Evolutionary conservation across 2,329 filamentous ascomycete genomes (phyloP).

Genomic region (Diaporthe citrichinensis): DNA sequence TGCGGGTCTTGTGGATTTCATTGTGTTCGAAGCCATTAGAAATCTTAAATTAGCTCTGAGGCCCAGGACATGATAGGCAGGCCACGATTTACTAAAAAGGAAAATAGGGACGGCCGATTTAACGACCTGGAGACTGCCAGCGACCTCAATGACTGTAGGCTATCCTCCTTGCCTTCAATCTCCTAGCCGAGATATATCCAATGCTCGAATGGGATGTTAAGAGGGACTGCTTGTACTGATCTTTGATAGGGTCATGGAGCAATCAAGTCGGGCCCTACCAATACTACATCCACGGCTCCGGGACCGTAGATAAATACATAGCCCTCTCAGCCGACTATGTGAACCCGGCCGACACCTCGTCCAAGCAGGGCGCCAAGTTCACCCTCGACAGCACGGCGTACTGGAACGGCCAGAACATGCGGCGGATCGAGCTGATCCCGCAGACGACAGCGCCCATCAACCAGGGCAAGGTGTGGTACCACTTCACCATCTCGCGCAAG

Average conservation of each 20-base stretch:
- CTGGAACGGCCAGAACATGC: slow-evolving; percentile 82
- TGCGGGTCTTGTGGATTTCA: background rate
- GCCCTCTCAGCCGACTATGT: slow-evolving; percentile 72
- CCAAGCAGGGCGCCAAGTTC: slow-evolving; percentile 76
- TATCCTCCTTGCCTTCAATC: background rate
- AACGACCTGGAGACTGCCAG: slow-evolving; percentile 11
- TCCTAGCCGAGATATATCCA: no score
- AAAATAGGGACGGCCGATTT: slow-evolving; percentile 13
- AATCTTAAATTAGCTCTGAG: no score
- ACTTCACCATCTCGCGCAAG: slow-evolving; percentile 76
- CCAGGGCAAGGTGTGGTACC: slow-evolving; percentile 77
- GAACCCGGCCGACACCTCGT: slow-evolving; percentile 74
- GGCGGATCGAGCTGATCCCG: slow-evolving; percentile 80
- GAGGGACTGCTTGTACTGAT: background rate
- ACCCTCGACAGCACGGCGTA: slow-evolving; percentile 75
- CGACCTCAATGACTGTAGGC: slow-evolving; percentile 23
- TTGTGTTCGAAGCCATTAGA: background rate
- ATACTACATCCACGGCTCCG: slow-evolving; percentile 81
- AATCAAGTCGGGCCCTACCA: slow-evolving; percentile 81
- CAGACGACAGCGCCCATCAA: slow-evolving; percentile 77
- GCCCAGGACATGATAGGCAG: background rate
- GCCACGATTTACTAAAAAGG: background rate
- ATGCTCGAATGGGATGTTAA: background rate
- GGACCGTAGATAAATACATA: slow-evolving; percentile 70
- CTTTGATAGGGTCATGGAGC: slow-evolving; percentile 71